Conservation (phyloP, 2,329 filamentous ascomycete genomes). For the Colletotrichum endophyticum region DNA sequence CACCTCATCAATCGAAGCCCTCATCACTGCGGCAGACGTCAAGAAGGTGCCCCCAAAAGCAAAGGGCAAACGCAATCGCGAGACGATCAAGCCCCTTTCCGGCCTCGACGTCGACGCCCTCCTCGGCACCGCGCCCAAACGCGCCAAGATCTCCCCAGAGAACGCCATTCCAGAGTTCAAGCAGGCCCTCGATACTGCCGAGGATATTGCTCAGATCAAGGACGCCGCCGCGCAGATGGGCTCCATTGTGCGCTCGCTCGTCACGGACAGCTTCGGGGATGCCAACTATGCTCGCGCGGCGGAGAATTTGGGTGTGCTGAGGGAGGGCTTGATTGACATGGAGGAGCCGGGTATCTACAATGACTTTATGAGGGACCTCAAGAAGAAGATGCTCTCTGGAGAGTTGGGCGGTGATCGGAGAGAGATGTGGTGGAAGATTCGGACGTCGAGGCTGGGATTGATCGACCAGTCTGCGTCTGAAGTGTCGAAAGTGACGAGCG, state of each 20-base stretch:
- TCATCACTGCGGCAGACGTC: conserved; percentile 76
- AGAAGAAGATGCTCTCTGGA: conserved; percentile 71
- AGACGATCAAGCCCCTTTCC: conserved; percentile 82
- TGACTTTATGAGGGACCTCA: conserved; percentile 71
- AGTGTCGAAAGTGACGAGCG: conserved; percentile 68
- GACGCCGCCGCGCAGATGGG: conserved; percentile 78
- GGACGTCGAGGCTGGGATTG: conserved; percentile 71
- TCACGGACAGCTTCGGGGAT: conserved; percentile 77
- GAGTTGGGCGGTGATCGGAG: conserved; percentile 77
- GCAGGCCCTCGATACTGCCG: conserved; percentile 69
- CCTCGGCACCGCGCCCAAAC: conserved; percentile 61
- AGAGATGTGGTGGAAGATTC: conserved; percentile 83
- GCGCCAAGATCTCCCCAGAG: conserved; percentile 52
- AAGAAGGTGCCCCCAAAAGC: conserved; percentile 87
- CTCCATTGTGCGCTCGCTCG: conserved; percentile 69
- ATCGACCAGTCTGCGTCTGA: conserved; percentile 70
- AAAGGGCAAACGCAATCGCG: conserved; percentile 73
- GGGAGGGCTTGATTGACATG: conserved; percentile 75
- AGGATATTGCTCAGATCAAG: conserved; percentile 65
- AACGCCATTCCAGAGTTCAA: conserved; percentile 94
- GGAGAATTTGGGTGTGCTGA: conserved; percentile 79
- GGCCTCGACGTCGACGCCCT: conserved; percentile 87
- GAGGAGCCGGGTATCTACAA: conserved; percentile 84
- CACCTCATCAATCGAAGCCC: conserved; percentile 60
- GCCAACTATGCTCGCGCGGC: conserved; percentile 74